Evolutionary conservation across 176 grass and related monocot genomes (phyloP).

Genomic region (Phragmites australis): DNA sequence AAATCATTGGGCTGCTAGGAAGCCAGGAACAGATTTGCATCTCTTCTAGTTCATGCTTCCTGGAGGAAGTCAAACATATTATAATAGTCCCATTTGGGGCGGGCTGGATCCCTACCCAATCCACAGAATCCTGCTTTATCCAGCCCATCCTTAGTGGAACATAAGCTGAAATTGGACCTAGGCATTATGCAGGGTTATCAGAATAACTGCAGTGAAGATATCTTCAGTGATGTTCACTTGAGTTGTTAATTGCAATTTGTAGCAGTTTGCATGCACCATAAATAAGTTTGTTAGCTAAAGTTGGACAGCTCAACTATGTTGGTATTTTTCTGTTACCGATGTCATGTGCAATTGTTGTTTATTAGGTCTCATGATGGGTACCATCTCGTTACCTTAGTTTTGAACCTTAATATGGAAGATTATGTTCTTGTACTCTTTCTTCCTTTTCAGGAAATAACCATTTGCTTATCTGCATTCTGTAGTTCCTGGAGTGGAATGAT

Average conservation of each 20-base stretch:
- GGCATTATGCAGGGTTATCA: neutral
- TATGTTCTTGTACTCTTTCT: slow-evolving; percentile 32
- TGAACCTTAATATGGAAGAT: slow-evolving; percentile 22
- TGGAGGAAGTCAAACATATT: neutral
- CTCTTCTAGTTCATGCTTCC: neutral
- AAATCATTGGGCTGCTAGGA: neutral
- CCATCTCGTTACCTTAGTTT: slow-evolving; percentile 25
- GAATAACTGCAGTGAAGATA: neutral
- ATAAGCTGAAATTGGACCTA: neutral
- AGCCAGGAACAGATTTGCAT: neutral
- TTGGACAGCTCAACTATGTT: neutral
- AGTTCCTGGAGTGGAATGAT: slow-evolving; percentile 89
- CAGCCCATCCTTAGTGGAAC: neutral
- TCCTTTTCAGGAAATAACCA: slow-evolving; percentile 45
- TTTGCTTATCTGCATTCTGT: slow-evolving; percentile 36
- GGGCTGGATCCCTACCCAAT: neutral
- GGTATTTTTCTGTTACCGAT: neutral
- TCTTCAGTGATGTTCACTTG: slow-evolving; percentile 13
- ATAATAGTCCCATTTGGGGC: neutral
- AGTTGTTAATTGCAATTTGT: neutral
- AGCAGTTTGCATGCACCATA: neutral
- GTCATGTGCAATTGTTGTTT: slow-evolving; percentile 20
- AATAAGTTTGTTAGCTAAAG: slow-evolving; percentile 8
- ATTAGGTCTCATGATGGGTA: neutral
- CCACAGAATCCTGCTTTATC: neutral